Conservation (phyloP, 306 rosid genomes). For the Amphicarpaea edgeworthii region DNA sequence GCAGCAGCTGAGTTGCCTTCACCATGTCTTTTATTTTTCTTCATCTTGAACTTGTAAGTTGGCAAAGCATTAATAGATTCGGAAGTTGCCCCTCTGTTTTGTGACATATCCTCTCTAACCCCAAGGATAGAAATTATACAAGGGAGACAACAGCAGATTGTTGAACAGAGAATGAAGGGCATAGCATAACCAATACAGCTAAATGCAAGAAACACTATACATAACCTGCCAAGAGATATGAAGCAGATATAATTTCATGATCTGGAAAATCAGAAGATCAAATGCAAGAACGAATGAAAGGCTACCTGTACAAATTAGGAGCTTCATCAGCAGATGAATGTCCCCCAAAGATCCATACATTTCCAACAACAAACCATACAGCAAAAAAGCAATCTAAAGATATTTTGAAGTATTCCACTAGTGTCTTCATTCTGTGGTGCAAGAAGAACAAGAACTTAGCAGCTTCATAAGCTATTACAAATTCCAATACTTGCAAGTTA, state of each 20-base stretch:
- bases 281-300: slow-evolving; percentile 34
- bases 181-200: slow-evolving; percentile 98
- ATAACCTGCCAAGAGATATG: slow-evolving; percentile 73
- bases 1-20: slow-evolving; percentile 57
- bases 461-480: slow-evolving; percentile 41
- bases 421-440: slow-evolving; percentile 69
- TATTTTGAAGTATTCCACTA: slow-evolving; percentile 92
- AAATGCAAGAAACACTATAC: slow-evolving; percentile 92
- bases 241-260: slow-evolving; percentile 36
- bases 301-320: slow-evolving; percentile 93
- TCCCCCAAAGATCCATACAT: slow-evolving; percentile 98
- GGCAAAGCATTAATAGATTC: slow-evolving; percentile 92
- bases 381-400: slow-evolving; percentile 96
- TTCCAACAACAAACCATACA: slow-evolving; percentile 98
- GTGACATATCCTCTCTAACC: slow-evolving; percentile 84
- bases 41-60: slow-evolving; percentile 87
- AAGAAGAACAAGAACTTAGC: slow-evolving; percentile 42
- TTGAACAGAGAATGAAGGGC: slow-evolving; percentile 98
- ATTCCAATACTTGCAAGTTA: slow-evolving; percentile 17
- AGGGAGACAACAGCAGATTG: slow-evolving; percentile 98
- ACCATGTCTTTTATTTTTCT: slow-evolving; percentile 68
- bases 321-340: slow-evolving; percentile 72
- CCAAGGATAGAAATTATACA: slow-evolving; percentile 96
- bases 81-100: slow-evolving; percentile 87
- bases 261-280: slow-evolving; percentile 31